Percentiles rank a stretch among this genome's conserved stretches.
phyloP scores from a whole-genome alignment of 768 basidiomycete genomes.

The Pleurotus platypus region DNA sequence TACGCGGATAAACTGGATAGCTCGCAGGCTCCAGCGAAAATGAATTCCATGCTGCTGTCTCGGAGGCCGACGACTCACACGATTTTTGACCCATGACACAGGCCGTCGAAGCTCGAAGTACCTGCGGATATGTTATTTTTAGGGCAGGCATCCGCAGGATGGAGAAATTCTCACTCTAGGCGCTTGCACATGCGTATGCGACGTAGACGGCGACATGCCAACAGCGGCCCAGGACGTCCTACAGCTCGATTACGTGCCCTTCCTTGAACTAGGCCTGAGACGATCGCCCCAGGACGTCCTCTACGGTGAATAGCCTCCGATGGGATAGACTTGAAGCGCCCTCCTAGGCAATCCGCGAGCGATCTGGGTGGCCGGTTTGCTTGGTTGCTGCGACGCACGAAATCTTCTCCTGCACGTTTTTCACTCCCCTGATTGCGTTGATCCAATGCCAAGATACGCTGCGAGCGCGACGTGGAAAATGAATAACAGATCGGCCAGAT shows the following conservation, averaged over 20 bases:
- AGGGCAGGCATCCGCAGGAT: not conserved
- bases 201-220: slow-evolving; percentile 5
- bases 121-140: not conserved
- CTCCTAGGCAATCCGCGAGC: slow-evolving; percentile 7
- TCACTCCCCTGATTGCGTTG: not conserved
- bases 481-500: not conserved
- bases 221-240: not conserved
- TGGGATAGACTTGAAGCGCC: not conserved
- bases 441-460: not conserved
- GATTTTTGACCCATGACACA: no score
- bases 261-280: not conserved
- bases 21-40: no score
- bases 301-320: no score
- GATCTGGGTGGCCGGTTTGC: slow-evolving; percentile 2
- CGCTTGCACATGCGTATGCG: slow-evolving; percentile 1
- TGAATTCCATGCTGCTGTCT: no score
- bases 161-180: not conserved
- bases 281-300: not conserved
- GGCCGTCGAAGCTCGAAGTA: no score
- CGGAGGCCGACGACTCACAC: not conserved
- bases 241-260: not conserved
- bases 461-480: no score
- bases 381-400: no score
- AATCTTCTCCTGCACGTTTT: slow-evolving; percentile 1
- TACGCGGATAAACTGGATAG: not conserved